phyloP scores from a whole-genome alignment of 2,329 filamentous ascomycete genomes.

The Ceratocystis colombiana region DNA sequence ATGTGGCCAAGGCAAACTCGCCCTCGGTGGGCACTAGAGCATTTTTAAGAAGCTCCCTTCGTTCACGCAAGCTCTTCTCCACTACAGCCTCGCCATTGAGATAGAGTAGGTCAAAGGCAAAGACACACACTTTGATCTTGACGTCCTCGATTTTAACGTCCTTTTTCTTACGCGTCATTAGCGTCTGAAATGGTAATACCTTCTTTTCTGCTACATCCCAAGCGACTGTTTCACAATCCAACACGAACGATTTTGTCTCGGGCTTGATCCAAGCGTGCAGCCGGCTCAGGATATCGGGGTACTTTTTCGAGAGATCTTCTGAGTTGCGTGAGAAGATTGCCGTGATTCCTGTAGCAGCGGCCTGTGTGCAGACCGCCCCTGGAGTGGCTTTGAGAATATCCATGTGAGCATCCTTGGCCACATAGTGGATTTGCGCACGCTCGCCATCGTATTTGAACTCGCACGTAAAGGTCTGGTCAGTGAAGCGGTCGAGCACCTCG shows the following conservation, averaged over 20 bases:
- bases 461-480: slow-evolving; percentile 90
- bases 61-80: slow-evolving; percentile 73
- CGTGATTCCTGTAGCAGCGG: slow-evolving; percentile 54
- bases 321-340: slow-evolving; percentile 97
- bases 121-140: slow-evolving; percentile 93
- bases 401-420: slow-evolving; percentile 65
- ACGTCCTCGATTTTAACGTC: slow-evolving; percentile 93
- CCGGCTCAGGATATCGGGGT: slow-evolving; percentile 86
- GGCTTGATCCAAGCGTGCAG: slow-evolving; percentile 81
- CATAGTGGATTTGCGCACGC: slow-evolving; percentile 95
- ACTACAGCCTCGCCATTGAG: slow-evolving; percentile 86
- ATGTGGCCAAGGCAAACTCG: slow-evolving; percentile 83
- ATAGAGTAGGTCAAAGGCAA: slow-evolving; percentile 90
- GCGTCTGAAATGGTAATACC: slow-evolving; percentile 89
- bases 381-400: slow-evolving; percentile 54
- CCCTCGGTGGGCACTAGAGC: slow-evolving; percentile 73
- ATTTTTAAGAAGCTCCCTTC: slow-evolving; percentile 61
- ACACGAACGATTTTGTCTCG: slow-evolving; percentile 84
- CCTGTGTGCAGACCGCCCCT: slow-evolving; percentile 53
- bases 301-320: slow-evolving; percentile 93
- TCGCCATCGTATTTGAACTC: slow-evolving; percentile 99
- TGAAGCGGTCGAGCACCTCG: slow-evolving; percentile 92
- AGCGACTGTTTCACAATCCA: slow-evolving; percentile 97
- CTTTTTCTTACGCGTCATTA: slow-evolving; percentile 97
- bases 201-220: slow-evolving; percentile 96